These are phyloP conservation scores for Astrothelium macrocarpum DNA, from an alignment of 495 filamentous ascomycete species.

Conservation along the genomic window DNA sequence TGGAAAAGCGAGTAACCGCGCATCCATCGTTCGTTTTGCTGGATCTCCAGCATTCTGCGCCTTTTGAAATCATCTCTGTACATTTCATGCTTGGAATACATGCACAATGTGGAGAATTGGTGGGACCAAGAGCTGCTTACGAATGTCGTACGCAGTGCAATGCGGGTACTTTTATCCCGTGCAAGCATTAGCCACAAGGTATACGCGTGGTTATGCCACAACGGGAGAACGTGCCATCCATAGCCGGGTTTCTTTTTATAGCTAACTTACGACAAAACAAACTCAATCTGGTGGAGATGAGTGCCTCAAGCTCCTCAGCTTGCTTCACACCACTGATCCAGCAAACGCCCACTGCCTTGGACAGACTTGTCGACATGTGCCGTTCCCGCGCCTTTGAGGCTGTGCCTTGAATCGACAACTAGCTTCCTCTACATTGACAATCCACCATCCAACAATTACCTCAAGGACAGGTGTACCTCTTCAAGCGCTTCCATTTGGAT, in stretches of 20 bases:
- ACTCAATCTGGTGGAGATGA: conserved; percentile 4
- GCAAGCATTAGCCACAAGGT: no score
- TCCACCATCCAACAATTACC: neutral
- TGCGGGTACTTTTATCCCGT: no score
- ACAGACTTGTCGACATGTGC: neutral
- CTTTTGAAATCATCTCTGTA: no score
- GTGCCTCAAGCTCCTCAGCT: neutral
- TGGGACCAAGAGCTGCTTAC: no score
- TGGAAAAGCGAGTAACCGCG: no score
- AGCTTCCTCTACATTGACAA: neutral
- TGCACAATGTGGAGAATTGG: no score
- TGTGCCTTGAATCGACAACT: neutral
- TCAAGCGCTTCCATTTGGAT: neutral
- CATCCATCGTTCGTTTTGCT: no score
- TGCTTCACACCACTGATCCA: neutral
- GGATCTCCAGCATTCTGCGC: no score
- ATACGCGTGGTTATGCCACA: neutral
- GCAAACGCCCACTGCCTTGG: neutral
- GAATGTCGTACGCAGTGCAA: no score
- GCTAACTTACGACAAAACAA: neutral
- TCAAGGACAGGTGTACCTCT: neutral
- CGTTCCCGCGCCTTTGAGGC: neutral
- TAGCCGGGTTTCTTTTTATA: neutral
- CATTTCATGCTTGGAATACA: no score
- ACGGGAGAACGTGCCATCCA: neutral